phyloP scores from a whole-genome alignment of 257 asterid species.

The Solanum rostratum region DNA sequence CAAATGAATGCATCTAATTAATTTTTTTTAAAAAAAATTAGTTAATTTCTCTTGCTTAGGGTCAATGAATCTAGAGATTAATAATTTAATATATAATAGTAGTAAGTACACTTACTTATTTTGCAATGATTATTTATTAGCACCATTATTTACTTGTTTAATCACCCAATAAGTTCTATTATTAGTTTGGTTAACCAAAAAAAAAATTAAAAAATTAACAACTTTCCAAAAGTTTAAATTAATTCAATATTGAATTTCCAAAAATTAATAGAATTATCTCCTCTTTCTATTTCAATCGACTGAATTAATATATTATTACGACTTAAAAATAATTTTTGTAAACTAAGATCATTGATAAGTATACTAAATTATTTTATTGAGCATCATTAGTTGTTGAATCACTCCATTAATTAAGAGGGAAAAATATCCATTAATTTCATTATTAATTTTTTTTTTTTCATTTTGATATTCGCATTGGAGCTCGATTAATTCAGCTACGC shows the following conservation, averaged over 20 bases:
- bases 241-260: not conserved
- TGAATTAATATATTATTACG: not conserved
- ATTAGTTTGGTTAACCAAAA: not conserved
- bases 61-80: not conserved
- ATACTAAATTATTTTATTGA: not conserved
- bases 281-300: not conserved
- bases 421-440: not conserved
- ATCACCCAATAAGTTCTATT: not conserved
- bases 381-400: not conserved
- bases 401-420: not conserved
- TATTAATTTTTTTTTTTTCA: not conserved
- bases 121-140: not conserved
- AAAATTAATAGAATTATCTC: not conserved
- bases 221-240: not conserved
- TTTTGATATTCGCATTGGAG: too few relatives aligned
- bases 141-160: not conserved
- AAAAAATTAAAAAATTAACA: not conserved
- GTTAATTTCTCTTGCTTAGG: not conserved
- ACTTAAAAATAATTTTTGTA: too few relatives aligned
- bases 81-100: not conserved
- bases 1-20: not conserved
- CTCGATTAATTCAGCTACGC: too few relatives aligned
- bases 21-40: not conserved
- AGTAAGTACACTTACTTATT: not conserved
- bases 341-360: not conserved